Percentiles rank a stretch among this genome's conserved stretches.
Evolutionary conservation across 495 filamentous ascomycete species (phyloP).

Genomic region (Neurospora pannonica): DNA sequence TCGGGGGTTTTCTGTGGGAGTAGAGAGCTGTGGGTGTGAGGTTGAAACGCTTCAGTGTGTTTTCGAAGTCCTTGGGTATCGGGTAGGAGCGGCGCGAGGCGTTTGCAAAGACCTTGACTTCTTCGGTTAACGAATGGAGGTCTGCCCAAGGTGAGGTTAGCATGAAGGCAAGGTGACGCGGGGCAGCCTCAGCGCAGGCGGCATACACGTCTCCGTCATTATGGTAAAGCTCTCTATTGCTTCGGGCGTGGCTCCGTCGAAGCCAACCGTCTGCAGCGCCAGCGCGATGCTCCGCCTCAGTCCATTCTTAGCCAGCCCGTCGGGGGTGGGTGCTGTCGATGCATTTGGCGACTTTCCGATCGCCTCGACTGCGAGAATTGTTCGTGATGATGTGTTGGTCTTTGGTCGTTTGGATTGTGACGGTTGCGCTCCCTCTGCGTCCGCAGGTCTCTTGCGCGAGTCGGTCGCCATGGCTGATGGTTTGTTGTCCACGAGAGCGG

Average conservation of each 20-base stretch:
- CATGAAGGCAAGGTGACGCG: constrained; percentile 1
- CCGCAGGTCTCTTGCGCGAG: constrained; percentile 20
- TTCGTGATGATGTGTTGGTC: constrained; percentile 4
- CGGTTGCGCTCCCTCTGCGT: constrained; percentile 8
- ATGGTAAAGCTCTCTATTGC: constrained; percentile 35
- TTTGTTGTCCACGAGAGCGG: constrained; percentile 2
- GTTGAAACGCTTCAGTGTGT: constrained; percentile 24
- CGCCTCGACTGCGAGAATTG: constrained; percentile 1
- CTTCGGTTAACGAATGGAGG: constrained; percentile 18
- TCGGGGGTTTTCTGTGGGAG: constrained; percentile 31
- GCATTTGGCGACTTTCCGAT: neutral
- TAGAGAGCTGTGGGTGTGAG: constrained; percentile 25
- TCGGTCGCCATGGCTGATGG: constrained; percentile 10
- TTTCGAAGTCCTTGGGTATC: constrained; percentile 33
- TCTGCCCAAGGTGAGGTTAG: constrained; percentile 18
- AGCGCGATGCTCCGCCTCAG: constrained; percentile 31
- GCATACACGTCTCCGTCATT: constrained; percentile 30
- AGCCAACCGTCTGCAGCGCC: constrained; percentile 32
- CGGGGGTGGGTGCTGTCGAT: constrained; percentile 7
- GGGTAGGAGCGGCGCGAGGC: constrained; percentile 27
- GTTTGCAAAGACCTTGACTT: constrained; percentile 23
- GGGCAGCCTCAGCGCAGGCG: neutral
- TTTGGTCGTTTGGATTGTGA: constrained; percentile 22
- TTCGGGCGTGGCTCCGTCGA: constrained; percentile 27
- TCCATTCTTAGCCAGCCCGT: constrained; percentile 26